Percentiles rank a stretch among this genome's conserved stretches.
Evolutionary conservation across 192 early-diverging fungal species (phyloP).

Genomic region (Ambispora gerdemannii): DNA sequence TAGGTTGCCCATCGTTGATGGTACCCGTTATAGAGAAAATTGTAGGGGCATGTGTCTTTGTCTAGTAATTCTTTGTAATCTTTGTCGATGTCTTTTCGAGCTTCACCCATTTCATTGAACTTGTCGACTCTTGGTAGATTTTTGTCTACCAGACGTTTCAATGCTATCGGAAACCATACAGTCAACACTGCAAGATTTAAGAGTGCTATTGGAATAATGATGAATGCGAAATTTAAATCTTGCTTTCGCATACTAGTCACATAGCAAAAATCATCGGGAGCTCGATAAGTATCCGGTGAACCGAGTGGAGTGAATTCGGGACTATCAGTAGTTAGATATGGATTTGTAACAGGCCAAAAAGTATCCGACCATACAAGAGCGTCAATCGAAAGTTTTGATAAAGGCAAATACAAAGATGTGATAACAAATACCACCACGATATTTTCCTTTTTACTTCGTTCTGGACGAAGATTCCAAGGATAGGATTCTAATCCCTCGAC

Average conservation of each 20-base stretch:
- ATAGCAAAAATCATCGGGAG: conserved; percentile 40
- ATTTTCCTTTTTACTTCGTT: conserved; percentile 35
- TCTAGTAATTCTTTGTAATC: conserved; percentile 51
- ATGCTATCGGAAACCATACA: conserved; percentile 41
- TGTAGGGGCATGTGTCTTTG: conserved; percentile 53
- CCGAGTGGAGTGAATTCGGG: conserved; percentile 35
- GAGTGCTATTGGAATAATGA: conserved; percentile 38
- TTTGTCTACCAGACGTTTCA: conserved; percentile 34
- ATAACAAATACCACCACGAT: conserved; percentile 39
- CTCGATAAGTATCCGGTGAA: conserved; percentile 28
- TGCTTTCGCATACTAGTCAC: conserved; percentile 45
- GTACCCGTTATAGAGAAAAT: conserved; percentile 56
- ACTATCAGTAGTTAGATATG: conserved; percentile 33
- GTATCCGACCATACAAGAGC: conserved; percentile 42
- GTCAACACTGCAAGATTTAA: conserved; percentile 32
- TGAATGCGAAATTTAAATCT: conserved; percentile 41
- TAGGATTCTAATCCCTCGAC: conserved; percentile 40
- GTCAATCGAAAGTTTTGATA: conserved; percentile 40
- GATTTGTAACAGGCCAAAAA: conserved; percentile 38
- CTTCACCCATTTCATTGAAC: conserved; percentile 39
- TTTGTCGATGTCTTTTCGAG: conserved; percentile 32
- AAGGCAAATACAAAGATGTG: conserved; percentile 40
- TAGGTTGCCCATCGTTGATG: conserved; percentile 46
- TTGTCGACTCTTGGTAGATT: conserved; percentile 51
- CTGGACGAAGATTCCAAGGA: conserved; percentile 37